A percentile compares a stretch with the other conserved stretches of the same genome.
These are phyloP conservation scores for Trametes polyzona DNA, from an alignment of 1,284 basidiomycete genomes.

Conservation along the genomic window DNA sequence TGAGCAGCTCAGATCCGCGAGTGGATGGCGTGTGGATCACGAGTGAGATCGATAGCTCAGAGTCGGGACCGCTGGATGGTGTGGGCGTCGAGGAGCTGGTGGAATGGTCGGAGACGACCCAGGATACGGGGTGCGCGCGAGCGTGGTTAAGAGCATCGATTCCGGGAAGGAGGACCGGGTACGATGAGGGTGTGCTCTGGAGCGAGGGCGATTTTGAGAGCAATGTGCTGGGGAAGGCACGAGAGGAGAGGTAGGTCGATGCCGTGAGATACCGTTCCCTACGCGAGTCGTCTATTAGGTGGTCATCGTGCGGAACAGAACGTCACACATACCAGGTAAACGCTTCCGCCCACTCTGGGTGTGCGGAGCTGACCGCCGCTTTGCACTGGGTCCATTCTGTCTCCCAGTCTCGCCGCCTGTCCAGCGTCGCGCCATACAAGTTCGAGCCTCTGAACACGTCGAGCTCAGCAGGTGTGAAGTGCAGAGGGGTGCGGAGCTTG, in stretches of 20 bases:
- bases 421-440: conserved; percentile 71
- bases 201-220: conserved; percentile 62
- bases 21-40: conserved; percentile 50
- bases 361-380: conserved; percentile 41
- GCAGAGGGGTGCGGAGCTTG: conserved; percentile 74
- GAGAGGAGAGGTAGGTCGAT: conserved; percentile 80
- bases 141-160: conserved; percentile 86
- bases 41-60: conserved; percentile 35
- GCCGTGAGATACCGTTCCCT: conserved; percentile 77
- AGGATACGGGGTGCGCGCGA: conserved; percentile 74
- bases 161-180: conserved; percentile 84
- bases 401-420: conserved; percentile 62
- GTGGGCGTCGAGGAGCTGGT: neutral
- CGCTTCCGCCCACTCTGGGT: conserved; percentile 48
- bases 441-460: conserved; percentile 76
- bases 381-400: conserved; percentile 61
- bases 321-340: conserved; percentile 67
- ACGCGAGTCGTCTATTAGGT: neutral
- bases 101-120: conserved; percentile 58
- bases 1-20: conserved; percentile 71
- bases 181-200: conserved; percentile 51
- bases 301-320: neutral
- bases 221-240: conserved; percentile 86
- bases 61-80: neutral
- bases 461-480: conserved; percentile 68